phyloP scores from a whole-genome alignment of 2,329 filamentous ascomycete genomes.

The Botrytis porri region DNA sequence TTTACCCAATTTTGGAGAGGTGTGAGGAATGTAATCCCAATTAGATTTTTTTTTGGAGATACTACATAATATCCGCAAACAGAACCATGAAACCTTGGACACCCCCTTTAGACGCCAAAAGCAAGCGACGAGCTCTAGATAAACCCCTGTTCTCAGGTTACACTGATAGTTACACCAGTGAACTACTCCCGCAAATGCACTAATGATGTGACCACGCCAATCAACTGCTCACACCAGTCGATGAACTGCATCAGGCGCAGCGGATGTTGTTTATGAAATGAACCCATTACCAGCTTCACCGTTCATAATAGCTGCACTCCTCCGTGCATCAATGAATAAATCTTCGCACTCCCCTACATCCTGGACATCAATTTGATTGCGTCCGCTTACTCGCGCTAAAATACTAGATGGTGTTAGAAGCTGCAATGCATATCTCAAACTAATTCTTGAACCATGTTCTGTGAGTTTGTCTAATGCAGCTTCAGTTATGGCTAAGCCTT shows the following conservation, averaged over 20 bases:
- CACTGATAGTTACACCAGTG: neutral
- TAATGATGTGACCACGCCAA: neutral
- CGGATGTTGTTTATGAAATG: slow-evolving; percentile 35
- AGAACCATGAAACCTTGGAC: slow-evolving; percentile 6
- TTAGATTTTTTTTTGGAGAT: slow-evolving; percentile 10
- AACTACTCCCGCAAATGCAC: neutral
- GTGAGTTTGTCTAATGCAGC: slow-evolving; percentile 84
- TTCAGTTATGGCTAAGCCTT: slow-evolving; percentile 75
- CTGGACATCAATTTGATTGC: slow-evolving; percentile 70
- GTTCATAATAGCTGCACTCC: slow-evolving; percentile 68
- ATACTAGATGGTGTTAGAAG: slow-evolving; percentile 68
- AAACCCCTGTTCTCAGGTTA: slow-evolving; percentile 16
- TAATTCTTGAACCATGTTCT: slow-evolving; percentile 83
- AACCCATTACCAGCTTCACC: slow-evolving; percentile 63
- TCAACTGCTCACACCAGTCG: neutral
- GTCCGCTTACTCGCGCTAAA: slow-evolving; percentile 79
- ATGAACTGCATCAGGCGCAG: slow-evolving; percentile 14
- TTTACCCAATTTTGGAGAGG: slow-evolving; percentile 3
- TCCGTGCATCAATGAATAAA: slow-evolving; percentile 76
- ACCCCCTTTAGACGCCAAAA: slow-evolving; percentile 22
- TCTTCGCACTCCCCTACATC: slow-evolving; percentile 81
- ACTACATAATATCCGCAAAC: slow-evolving; percentile 22
- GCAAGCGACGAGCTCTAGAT: slow-evolving; percentile 21
- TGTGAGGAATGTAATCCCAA: slow-evolving; percentile 15
- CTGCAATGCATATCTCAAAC: slow-evolving; percentile 89